phyloP scores from a whole-genome alignment of 371 early-diverging fungal genomes.

The Lichtheimia ornata region DNA sequence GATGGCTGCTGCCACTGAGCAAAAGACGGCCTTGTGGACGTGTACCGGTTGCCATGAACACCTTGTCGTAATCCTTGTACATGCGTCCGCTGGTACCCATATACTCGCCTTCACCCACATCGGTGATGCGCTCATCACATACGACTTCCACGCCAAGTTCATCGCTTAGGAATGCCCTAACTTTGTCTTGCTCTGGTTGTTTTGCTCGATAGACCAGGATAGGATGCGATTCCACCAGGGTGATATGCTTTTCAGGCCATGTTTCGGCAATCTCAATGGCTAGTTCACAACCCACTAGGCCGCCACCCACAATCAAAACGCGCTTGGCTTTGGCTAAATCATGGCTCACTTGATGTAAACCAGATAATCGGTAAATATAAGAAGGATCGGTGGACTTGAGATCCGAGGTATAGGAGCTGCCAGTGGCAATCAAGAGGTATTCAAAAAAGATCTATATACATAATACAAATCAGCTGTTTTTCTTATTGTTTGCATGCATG shows the following conservation, averaged over 20 bases:
- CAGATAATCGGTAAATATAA: conserved; percentile 33
- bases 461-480: background rate
- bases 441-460: conserved; percentile 31
- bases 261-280: conserved; percentile 54
- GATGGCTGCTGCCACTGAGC: conserved; percentile 10
- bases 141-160: conserved; percentile 62
- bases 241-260: conserved; percentile 54
- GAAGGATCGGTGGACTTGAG: conserved; percentile 52
- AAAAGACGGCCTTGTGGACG: conserved; percentile 35
- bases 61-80: conserved; percentile 30
- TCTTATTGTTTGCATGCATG: background rate
- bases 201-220: conserved; percentile 36
- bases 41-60: conserved; percentile 45
- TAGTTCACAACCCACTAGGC: conserved; percentile 68
- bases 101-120: conserved; percentile 24
- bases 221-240: conserved; percentile 51
- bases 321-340: conserved; percentile 58
- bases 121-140: conserved; percentile 57
- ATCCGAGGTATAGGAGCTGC: conserved; percentile 58
- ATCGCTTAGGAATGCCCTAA: conserved; percentile 41
- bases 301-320: conserved; percentile 59
- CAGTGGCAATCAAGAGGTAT: conserved; percentile 72
- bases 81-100: conserved; percentile 4
- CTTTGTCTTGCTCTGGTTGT: conserved; percentile 42
- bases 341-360: conserved; percentile 29